Percentiles rank a stretch among this genome's conserved stretches.
These are phyloP conservation scores for Sporobolomyces phaffii DNA, from an alignment of 768 basidiomycete species.

Conservation along the genomic window DNA sequence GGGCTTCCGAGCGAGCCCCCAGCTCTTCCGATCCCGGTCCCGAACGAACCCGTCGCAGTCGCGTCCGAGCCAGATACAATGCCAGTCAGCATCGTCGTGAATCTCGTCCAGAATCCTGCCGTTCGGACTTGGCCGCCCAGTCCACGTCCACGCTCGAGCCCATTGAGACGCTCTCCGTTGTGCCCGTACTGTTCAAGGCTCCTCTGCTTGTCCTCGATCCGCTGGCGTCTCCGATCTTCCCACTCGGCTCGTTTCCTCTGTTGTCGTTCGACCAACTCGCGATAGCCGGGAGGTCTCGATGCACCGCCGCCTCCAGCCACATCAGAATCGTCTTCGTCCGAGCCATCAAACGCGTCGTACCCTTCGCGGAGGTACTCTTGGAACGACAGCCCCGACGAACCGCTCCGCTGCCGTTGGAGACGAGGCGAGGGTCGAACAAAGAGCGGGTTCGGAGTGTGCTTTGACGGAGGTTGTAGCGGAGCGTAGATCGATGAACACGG, in stretches of 20 bases:
- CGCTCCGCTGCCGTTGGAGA: not conserved
- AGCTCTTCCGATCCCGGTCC: not conserved
- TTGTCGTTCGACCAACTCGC: slow-evolving; percentile 24
- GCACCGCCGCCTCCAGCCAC: not conserved
- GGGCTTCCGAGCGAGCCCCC: slow-evolving; percentile 3
- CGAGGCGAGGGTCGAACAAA: slow-evolving; percentile 12
- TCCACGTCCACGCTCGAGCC: too few species aligned
- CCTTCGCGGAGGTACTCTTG: slow-evolving; percentile 23
- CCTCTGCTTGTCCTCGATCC: not conserved
- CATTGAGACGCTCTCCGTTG: too few species aligned
- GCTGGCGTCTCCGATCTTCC: slow-evolving; percentile 9
- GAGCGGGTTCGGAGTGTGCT: slow-evolving; percentile 19
- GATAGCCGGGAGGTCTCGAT: slow-evolving; percentile 11
- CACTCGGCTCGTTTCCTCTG: slow-evolving; percentile 1
- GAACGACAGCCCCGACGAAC: slow-evolving; percentile 3
- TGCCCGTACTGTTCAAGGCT: too few species aligned
- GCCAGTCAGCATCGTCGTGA: too few species aligned
- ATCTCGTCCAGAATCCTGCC: slow-evolving; percentile 15
- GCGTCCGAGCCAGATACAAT: too few species aligned
- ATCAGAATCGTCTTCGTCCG: not conserved
- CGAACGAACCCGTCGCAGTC: not conserved
- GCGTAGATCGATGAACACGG: slow-evolving; percentile 35
- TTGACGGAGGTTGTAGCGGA: slow-evolving; percentile 15
- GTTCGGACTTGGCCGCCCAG: too few species aligned
- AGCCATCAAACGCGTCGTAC: not conserved